Evolutionary conservation across 768 basidiomycete species (phyloP).

Genomic region (Clitopilus passeckerianus): DNA sequence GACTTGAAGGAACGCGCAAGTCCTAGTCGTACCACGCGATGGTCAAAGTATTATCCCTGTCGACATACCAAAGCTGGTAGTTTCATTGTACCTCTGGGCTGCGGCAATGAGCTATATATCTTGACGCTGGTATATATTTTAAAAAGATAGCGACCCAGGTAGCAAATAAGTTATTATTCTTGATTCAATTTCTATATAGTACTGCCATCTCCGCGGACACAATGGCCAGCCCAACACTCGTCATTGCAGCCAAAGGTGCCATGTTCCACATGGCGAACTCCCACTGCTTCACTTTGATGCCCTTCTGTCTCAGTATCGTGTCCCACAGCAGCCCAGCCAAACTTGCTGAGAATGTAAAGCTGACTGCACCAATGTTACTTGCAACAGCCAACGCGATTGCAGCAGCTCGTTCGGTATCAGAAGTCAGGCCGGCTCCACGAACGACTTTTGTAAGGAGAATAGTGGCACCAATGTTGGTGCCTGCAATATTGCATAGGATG

Average conservation of each 20-base stretch:
- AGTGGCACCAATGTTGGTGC: conserved; percentile 20
- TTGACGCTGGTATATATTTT: no score
- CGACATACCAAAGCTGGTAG: no score
- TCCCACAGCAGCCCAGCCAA: conserved; percentile 91
- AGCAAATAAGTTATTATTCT: not conserved
- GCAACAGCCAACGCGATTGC: conserved; percentile 78
- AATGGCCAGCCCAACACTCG: conserved; percentile 59
- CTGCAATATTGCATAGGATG: conserved; percentile 17
- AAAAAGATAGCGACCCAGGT: no score
- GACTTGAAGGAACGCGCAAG: no score
- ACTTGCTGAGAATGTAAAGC: conserved; percentile 85
- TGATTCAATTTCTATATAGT: conserved; percentile 22
- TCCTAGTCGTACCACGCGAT: no score
- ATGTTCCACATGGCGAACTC: conserved; percentile 75
- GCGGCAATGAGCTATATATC: no score
- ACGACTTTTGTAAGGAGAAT: conserved; percentile 85
- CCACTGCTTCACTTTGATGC: conserved; percentile 50
- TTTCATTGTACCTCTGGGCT: no score
- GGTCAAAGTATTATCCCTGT: no score
- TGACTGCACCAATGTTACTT: conserved; percentile 92
- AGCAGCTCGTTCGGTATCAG: conserved; percentile 41
- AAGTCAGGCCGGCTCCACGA: conserved; percentile 41
- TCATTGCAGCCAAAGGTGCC: conserved; percentile 61
- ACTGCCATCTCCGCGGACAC: conserved; percentile 77
- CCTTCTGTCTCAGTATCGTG: conserved; percentile 68